Percentiles rank a stretch among this genome's conserved stretches.
Evolutionary conservation across 176 grass and related monocot genomes (phyloP).

Genomic region (Oryza meyeriana): DNA sequence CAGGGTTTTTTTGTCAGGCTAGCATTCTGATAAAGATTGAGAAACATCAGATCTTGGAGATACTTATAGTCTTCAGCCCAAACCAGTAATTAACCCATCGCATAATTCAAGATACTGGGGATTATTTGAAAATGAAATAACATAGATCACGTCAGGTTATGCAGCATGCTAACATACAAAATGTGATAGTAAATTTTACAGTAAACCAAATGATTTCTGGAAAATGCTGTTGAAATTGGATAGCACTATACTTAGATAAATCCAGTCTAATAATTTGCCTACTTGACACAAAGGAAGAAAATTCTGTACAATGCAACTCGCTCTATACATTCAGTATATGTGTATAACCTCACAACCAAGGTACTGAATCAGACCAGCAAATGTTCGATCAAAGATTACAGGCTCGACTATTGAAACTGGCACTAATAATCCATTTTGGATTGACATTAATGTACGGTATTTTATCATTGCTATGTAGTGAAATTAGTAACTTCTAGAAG

Average conservation of each 20-base stretch:
- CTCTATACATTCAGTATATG: neutral
- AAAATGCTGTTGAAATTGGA: neutral
- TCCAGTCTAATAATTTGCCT: neutral
- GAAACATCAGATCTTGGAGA: slow-evolving; percentile 54
- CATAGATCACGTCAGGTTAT: slow-evolving; percentile 18
- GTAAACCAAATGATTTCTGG: neutral
- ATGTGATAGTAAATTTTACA: neutral
- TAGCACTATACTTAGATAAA: neutral
- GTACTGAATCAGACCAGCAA: neutral
- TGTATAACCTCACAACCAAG: neutral
- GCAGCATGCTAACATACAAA: neutral
- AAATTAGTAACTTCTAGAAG: no score
- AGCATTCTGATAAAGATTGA: slow-evolving; percentile 81
- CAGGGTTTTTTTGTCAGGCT: slow-evolving; percentile 79
- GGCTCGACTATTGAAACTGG: neutral
- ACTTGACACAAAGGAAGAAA: neutral
- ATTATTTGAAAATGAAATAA: slow-evolving; percentile 71
- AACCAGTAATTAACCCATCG: slow-evolving; percentile 67
- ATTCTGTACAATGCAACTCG: neutral
- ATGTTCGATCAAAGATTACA: neutral
- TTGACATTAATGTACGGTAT: neutral
- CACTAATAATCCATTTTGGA: neutral
- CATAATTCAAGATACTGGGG: slow-evolving; percentile 74
- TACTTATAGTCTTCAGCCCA: slow-evolving; percentile 90
- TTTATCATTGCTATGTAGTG: no score